Base-by-base conservation (phyloP, 2,329 filamentous ascomycete species). In the Phaeosphaeria sp. region DNA sequence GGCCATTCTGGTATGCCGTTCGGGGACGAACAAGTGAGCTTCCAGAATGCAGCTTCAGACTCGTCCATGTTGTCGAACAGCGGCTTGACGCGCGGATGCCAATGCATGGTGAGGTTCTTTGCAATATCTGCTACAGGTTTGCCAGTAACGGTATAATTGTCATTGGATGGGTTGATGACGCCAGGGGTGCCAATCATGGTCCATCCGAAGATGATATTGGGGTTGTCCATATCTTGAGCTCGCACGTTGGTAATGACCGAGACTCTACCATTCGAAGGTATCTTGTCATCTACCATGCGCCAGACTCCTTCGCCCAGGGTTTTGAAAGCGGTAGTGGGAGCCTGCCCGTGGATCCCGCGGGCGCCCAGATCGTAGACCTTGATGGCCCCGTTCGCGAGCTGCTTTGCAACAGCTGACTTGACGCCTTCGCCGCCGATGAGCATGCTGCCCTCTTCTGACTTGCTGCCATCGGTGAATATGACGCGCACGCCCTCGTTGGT, bases 231-330 rank as follows among this genome's bases (percentile, higher is more conserved):
- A 44, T 89, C 86, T 6, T 78, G 80, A 0, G 86, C 70, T 1
- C 87, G 82, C 0, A 90, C 85, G 51, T 90, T 90, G 1, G 87
- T 90, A 48, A 90, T 89, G 57, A 85, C 65, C 55, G 82, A 85
- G 1, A 87, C 74, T 6, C 70, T 71, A 7, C 68, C 86, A 1
- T 78, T 69, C 0, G 80, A 72, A 13, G 81, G 77, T 8, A 66
- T 61, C 0, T 79, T 76, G 2, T 78, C 72, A 64, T 90, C 87
- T 0, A 71, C 65, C 0, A 88, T n/a, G 2, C 81, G 67, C 68
- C 84, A 89, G 0, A 90, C 87, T 1, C 88, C 87, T 71, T 89
- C 87, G 1, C 87, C 87, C 0, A 90, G 77, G 0, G 73, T 81
- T 58, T 83, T 85, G 78, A 89, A 90, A 0, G 87, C 86, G 0